Percentiles rank a stretch among this genome's conserved stretches.
Evolutionary conservation across 2,329 filamentous ascomycete genomes (phyloP).

Genomic region (Bipolaris cookei): DNA sequence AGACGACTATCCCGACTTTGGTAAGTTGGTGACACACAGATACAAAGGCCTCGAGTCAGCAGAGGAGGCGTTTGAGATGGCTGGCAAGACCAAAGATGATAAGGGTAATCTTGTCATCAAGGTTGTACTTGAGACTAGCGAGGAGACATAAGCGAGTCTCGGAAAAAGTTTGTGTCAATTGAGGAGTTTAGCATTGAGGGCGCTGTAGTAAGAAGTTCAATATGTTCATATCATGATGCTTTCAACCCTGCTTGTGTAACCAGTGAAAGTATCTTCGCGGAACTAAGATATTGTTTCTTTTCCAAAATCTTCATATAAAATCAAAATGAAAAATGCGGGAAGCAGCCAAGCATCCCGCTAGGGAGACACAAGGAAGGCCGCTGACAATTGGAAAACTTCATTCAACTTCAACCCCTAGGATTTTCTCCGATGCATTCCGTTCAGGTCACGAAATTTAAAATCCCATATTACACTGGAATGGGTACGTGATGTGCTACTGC

Average conservation of each 20-base stretch:
- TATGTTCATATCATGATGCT: not conserved
- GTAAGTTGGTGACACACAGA: conserved; percentile 75
- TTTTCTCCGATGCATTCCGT: not conserved
- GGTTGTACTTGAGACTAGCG: conserved; percentile 63
- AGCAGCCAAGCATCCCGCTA: not conserved
- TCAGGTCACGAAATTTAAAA: not conserved
- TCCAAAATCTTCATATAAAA: not conserved
- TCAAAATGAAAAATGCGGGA: conserved; percentile 10
- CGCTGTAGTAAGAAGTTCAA: not conserved
- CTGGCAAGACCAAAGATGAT: conserved; percentile 70
- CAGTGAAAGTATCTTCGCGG: not conserved
- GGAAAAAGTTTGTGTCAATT: conserved; percentile 9
- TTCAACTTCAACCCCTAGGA: not conserved
- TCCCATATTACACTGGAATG: not conserved
- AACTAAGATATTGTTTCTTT: not conserved
- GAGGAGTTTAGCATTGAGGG: not conserved
- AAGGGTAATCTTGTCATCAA: conserved; percentile 74
- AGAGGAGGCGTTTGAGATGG: conserved; percentile 71
- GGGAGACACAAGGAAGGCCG: not conserved
- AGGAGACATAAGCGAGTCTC: conserved; percentile 33
- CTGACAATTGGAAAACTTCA: not conserved
- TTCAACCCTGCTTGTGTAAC: not conserved
- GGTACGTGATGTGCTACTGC: not conserved
- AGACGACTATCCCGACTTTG: conserved; percentile 65
- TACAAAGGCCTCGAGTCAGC: conserved; percentile 69